Percentiles rank a stretch among this genome's conserved stretches.
phyloP scores from a whole-genome alignment of 148 eudicot genomes.

The Camellia japonica region DNA sequence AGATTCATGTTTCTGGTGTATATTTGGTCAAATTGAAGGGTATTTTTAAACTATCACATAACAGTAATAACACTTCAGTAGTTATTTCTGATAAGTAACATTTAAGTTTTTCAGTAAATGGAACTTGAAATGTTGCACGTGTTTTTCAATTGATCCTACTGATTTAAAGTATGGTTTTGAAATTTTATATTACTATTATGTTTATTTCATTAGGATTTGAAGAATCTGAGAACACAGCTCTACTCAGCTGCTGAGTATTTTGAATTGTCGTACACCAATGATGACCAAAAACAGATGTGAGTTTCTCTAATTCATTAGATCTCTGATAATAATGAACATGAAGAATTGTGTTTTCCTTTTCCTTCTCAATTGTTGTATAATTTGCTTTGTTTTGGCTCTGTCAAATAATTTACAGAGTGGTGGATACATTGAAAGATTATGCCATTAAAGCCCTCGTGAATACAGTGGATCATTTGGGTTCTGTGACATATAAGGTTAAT shows the following conservation, averaged over 20 bases:
- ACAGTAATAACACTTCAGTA: too few relatives aligned
- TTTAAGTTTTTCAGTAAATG: neutral
- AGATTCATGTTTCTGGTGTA: too few relatives aligned
- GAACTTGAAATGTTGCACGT: neutral
- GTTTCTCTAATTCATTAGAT: too few relatives aligned
- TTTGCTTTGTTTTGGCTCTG: conserved; percentile 15
- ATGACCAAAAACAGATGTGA: too few relatives aligned
- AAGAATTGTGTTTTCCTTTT: neutral
- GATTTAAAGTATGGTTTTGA: neutral
- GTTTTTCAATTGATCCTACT: neutral
- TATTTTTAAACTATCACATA: too few relatives aligned
- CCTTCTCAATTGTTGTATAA: conserved; percentile 2
- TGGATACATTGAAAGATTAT: too few relatives aligned
- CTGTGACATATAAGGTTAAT: too few relatives aligned
- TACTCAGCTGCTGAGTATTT: conserved; percentile 96
- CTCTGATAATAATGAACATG: neutral
- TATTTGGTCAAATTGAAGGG: too few relatives aligned
- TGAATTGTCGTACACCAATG: conserved; percentile 53
- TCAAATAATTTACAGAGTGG: conserved; percentile 48
- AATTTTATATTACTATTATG: too few relatives aligned
- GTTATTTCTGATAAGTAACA: too few relatives aligned
- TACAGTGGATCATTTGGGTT: too few relatives aligned
- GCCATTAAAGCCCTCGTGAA: too few relatives aligned
- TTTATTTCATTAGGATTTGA: conserved; percentile 57
- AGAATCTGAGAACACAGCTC: conserved; percentile 76